Conservation (phyloP, 2,329 filamentous ascomycete genomes). For the Daldinia eschscholtzii region DNA sequence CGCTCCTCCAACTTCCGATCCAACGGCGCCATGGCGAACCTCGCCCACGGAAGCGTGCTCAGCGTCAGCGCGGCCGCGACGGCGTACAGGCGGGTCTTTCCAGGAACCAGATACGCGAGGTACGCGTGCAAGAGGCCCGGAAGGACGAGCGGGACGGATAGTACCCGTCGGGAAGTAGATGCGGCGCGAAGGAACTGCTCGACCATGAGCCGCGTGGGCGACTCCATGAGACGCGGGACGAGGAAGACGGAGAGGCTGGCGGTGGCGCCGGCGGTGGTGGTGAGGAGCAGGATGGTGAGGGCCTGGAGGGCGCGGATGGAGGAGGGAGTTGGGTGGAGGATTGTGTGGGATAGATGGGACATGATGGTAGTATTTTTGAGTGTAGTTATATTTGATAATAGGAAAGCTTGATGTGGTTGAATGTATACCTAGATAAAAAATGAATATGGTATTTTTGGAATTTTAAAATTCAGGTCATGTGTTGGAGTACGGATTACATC, state of each 20-base stretch:
- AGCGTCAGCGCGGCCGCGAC: constrained; percentile 61
- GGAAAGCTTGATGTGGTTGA: background rate
- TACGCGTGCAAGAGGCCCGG: constrained; percentile 59
- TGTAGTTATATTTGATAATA: too few species aligned
- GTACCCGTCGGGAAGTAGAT: constrained; percentile 55
- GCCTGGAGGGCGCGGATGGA: constrained; percentile 62
- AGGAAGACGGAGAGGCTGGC: constrained; percentile 58
- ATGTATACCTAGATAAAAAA: too few species aligned
- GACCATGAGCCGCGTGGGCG: constrained; percentile 67
- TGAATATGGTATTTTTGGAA: background rate
- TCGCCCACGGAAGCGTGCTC: constrained; percentile 65
- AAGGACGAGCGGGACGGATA: constrained; percentile 57
- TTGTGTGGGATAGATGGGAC: constrained; percentile 1
- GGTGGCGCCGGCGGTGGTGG: constrained; percentile 57
- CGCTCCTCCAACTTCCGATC: constrained; percentile 56
- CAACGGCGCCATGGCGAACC: constrained; percentile 59
- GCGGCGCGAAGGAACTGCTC: constrained; percentile 66
- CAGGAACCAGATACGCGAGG: constrained; percentile 57
- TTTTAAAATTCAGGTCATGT: background rate
- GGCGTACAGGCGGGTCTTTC: constrained; percentile 56
- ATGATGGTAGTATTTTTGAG: background rate
- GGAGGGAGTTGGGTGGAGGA: constrained; percentile 7
- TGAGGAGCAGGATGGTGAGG: constrained; percentile 64
- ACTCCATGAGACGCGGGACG: constrained; percentile 67
- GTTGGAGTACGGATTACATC: background rate